Percentiles rank a stretch among this genome's conserved stretches.
phyloP scores from a whole-genome alignment of 2,329 filamentous ascomycete genomes.

The Plectosphaerella cucumerina region DNA sequence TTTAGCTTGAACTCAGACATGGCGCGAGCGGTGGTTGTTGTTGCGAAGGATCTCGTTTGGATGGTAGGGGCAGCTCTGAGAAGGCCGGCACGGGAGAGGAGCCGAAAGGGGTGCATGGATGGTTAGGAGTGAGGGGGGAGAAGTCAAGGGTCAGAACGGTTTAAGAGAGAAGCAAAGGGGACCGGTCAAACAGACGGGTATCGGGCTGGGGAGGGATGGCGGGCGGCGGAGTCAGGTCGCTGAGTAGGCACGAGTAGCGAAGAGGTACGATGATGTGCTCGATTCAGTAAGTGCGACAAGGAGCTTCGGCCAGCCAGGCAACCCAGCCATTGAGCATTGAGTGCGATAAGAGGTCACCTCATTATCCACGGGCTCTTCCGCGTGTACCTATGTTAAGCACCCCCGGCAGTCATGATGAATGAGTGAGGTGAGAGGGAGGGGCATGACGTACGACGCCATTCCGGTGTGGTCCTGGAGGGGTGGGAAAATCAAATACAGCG shows the following conservation, averaged over 20 bases:
- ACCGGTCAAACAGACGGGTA: background rate
- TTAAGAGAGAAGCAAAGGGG: background rate
- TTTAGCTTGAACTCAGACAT: constrained; percentile 71
- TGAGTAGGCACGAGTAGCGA: background rate
- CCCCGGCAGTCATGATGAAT: no score
- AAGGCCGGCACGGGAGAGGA: constrained; percentile 1
- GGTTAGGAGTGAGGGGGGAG: background rate
- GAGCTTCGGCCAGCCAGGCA: no score
- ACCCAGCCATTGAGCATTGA: no score
- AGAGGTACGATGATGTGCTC: background rate
- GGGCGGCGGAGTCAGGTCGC: background rate
- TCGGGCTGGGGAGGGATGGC: background rate
- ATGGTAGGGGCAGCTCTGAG: background rate
- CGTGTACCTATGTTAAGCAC: no score
- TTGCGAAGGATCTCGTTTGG: constrained; percentile 15
- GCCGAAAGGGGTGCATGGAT: constrained; percentile 8
- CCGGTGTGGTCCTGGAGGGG: no score
- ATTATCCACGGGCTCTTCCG: no score
- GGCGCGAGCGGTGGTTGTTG: constrained; percentile 19
- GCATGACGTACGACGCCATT: no score
- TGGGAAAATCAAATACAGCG: no score
- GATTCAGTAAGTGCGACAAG: no score
- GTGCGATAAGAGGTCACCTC: no score
- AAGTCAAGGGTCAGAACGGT: background rate
- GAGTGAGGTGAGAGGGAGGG: no score